Conservation (phyloP, 768 basidiomycete genomes). For the Phallus indusiatus region DNA sequence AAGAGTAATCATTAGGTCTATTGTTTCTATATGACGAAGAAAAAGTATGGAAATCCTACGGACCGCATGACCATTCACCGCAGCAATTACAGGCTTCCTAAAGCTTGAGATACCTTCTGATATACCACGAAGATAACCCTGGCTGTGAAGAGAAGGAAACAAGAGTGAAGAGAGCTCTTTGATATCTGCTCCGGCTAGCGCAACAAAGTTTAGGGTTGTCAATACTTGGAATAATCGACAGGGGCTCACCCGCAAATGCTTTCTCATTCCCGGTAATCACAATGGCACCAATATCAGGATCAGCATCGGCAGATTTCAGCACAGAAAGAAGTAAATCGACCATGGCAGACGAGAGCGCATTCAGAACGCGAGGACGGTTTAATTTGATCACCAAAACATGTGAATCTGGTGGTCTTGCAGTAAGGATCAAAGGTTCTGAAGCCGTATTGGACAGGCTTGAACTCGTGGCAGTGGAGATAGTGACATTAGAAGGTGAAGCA, state of each 20-base stretch:
- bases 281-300: conserved; percentile 30
- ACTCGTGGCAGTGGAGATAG: neutral
- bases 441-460: neutral
- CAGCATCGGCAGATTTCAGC: conserved; percentile 24
- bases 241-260: conserved; percentile 31
- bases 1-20: neutral
- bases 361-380: conserved; percentile 25
- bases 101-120: conserved; percentile 35
- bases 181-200: conserved; percentile 38
- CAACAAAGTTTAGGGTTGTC: neutral
- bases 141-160: conserved; percentile 36
- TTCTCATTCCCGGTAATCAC: conserved; percentile 36
- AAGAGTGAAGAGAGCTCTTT: conserved; percentile 37
- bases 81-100: conserved; percentile 37
- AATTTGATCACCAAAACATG: conserved; percentile 19
- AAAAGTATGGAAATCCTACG: conserved; percentile 10
- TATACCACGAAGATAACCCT: conserved; percentile 34
- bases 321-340: conserved; percentile 31
- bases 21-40: neutral
- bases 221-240: neutral
- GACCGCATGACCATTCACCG: conserved; percentile 38
- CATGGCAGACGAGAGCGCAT: conserved; percentile 30
- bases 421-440: conserved; percentile 2
- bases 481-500: neutral
- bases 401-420: neutral